These are phyloP conservation scores for Naganishia vaughanmartiniae DNA, from an alignment of 768 basidiomycete genomes.

Conservation along the genomic window DNA sequence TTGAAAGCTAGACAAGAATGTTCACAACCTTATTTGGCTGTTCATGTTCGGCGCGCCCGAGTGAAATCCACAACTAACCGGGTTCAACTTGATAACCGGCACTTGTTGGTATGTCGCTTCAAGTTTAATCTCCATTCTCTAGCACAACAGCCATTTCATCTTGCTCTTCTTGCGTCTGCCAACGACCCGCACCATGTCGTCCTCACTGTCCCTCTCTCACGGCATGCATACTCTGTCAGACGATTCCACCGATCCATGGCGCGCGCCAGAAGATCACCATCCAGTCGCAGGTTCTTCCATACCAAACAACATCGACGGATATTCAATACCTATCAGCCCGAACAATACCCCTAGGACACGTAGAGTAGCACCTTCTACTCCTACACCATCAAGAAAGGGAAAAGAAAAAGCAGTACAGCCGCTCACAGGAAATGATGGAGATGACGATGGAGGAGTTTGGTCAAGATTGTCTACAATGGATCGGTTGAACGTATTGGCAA, in stretches of 20 bases:
- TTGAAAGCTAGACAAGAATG: not conserved
- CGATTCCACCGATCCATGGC: conserved; percentile 9
- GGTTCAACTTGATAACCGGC: not conserved
- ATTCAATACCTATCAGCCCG: conserved; percentile 7
- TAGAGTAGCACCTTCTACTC: not conserved
- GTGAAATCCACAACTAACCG: not conserved
- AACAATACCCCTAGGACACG: not conserved
- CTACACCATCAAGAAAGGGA: conserved; percentile 9
- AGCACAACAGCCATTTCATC: no score
- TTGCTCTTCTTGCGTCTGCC: not conserved
- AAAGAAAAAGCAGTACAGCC: conserved; percentile 3
- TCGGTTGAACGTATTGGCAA: conserved; percentile 17
- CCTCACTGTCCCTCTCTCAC: not conserved
- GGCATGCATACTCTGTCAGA: not conserved
- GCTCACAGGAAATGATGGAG: not conserved
- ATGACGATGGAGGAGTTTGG: conserved; percentile 5
- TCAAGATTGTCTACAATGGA: conserved; percentile 1
- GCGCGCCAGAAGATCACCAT: not conserved
- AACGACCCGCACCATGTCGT: not conserved
- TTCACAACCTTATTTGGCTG: not conserved
- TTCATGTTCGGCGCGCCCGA: not conserved
- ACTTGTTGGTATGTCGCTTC: not conserved
- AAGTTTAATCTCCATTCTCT: no score
- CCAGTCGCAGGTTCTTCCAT: conserved; percentile 2
- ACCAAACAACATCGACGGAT: not conserved